Evolutionary conservation across 345 rosid species (phyloP).

Genomic region (Aethionema arabicum): DNA sequence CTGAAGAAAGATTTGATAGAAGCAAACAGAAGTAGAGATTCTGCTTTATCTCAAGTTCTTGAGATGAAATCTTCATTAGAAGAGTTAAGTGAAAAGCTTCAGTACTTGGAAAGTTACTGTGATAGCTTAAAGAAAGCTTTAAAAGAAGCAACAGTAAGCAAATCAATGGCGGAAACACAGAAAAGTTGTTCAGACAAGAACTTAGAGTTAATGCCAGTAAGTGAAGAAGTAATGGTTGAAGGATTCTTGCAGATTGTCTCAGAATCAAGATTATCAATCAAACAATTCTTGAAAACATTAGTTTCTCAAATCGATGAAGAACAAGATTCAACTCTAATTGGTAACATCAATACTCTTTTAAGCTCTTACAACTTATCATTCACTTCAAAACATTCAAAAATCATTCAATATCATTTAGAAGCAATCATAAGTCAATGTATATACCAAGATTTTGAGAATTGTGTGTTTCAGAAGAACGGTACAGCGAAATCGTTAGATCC

Average conservation of each 20-base stretch:
- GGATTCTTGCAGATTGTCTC: conserved; percentile 92
- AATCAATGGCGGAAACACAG: conserved; percentile 22
- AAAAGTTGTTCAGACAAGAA: conserved; percentile 8
- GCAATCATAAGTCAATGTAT: conserved; percentile 75
- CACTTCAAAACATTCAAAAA: conserved; percentile 64
- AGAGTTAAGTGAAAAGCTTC: conserved; percentile 73
- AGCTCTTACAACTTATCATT: conserved; percentile 63
- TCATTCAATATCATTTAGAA: conserved; percentile 73
- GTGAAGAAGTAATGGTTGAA: conserved; percentile 85
- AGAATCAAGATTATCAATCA: conserved; percentile 87
- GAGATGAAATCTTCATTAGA: conserved; percentile 80
- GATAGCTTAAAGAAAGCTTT: conserved; percentile 77
- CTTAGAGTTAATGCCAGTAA: conserved; percentile 59
- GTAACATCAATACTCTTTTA: conserved; percentile 62
- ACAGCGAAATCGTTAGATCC: conserved; percentile 73
- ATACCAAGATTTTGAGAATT: conserved; percentile 90
- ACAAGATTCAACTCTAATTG: conserved; percentile 46
- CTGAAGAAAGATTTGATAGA: conserved; percentile 71
- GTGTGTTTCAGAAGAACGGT: conserved; percentile 75
- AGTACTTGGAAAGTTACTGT: conserved; percentile 79
- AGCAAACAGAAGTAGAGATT: conserved; percentile 74
- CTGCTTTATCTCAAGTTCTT: conserved; percentile 64
- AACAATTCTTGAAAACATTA: conserved; percentile 85
- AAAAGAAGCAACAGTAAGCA: conserved; percentile 52
- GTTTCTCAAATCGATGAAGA: conserved; percentile 68